phyloP scores from a whole-genome alignment of 352 stramenopile species.

The Hyaloperonospora arabidopsidis region DNA sequence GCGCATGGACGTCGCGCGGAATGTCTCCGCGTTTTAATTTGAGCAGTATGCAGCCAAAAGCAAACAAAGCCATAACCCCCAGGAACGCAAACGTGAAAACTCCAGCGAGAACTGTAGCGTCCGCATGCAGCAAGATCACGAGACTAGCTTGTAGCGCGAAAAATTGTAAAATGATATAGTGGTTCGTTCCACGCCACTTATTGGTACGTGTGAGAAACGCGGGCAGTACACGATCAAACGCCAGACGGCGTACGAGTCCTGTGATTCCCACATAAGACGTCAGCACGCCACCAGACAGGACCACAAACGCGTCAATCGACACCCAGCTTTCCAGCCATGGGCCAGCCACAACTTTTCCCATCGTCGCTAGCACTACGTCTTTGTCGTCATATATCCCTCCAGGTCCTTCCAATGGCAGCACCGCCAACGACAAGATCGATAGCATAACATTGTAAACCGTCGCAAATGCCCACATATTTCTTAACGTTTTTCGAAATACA shows the following conservation, averaged over 20 bases:
- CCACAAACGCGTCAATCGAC: slow-evolving; percentile 83
- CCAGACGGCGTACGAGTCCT: slow-evolving; percentile 69
- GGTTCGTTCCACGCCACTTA: slow-evolving; percentile 72
- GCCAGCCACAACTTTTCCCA: slow-evolving; percentile 45
- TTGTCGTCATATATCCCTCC: slow-evolving; percentile 59
- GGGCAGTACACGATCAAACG: slow-evolving; percentile 64
- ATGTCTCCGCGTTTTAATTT: slow-evolving; percentile 89
- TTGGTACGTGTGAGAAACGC: slow-evolving; percentile 56
- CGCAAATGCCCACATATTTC: slow-evolving; percentile 84
- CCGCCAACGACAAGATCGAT: slow-evolving; percentile 70
- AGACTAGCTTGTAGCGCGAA: slow-evolving; percentile 64
- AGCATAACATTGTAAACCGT: slow-evolving; percentile 85
- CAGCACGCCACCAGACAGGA: slow-evolving; percentile 79
- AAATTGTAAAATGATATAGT: slow-evolving; percentile 79
- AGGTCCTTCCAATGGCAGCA: slow-evolving; percentile 59
- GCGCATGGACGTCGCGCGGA: slow-evolving; percentile 75
- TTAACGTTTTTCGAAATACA: slow-evolving; percentile 71
- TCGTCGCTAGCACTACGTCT: slow-evolving; percentile 70
- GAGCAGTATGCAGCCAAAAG: slow-evolving; percentile 86
- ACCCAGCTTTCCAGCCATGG: slow-evolving; percentile 66
- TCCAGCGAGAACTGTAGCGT: slow-evolving; percentile 76
- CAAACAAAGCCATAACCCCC: slow-evolving; percentile 88
- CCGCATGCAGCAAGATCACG: slow-evolving; percentile 67
- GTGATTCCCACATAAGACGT: slow-evolving; percentile 88
- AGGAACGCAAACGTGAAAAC: slow-evolving; percentile 91